phyloP scores from a whole-genome alignment of 495 filamentous ascomycete genomes.

The Aspergillus saccharolyticus region DNA sequence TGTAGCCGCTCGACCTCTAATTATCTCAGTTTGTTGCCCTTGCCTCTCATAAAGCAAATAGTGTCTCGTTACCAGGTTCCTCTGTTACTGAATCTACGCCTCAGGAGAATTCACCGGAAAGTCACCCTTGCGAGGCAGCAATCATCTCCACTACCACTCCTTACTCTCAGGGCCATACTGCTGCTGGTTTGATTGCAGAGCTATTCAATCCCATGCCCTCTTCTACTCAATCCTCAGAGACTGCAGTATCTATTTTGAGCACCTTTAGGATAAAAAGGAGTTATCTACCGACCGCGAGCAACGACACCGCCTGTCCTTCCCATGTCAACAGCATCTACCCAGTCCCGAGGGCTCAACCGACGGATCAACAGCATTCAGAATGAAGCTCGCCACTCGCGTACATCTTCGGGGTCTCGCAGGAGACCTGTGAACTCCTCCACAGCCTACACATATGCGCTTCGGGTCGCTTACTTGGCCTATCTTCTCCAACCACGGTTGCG shows the following conservation, averaged over 20 bases:
- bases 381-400: constrained; percentile 48
- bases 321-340: constrained; percentile 54
- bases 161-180: constrained; percentile 4
- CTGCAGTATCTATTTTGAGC: constrained; percentile 14
- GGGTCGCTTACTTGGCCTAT: constrained; percentile 88
- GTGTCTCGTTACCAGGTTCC: too few species aligned
- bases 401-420: constrained; percentile 46
- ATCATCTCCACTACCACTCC: neutral
- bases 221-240: constrained; percentile 21
- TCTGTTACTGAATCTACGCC: too few species aligned
- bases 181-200: constrained; percentile 27
- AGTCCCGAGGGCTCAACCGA: constrained; percentile 50
- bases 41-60: too few species aligned
- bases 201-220: constrained; percentile 30
- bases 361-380: constrained; percentile 54
- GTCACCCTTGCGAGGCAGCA: neutral
- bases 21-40: neutral
- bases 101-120: neutral
- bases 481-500: constrained; percentile 86
- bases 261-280: neutral
- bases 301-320: constrained; percentile 22
- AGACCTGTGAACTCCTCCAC: constrained; percentile 57
- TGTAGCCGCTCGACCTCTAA: neutral
- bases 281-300: constrained; percentile 1
- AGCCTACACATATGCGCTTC: constrained; percentile 84